phyloP scores from a whole-genome alignment of 495 filamentous ascomycete genomes.

The Viridothelium virens region DNA sequence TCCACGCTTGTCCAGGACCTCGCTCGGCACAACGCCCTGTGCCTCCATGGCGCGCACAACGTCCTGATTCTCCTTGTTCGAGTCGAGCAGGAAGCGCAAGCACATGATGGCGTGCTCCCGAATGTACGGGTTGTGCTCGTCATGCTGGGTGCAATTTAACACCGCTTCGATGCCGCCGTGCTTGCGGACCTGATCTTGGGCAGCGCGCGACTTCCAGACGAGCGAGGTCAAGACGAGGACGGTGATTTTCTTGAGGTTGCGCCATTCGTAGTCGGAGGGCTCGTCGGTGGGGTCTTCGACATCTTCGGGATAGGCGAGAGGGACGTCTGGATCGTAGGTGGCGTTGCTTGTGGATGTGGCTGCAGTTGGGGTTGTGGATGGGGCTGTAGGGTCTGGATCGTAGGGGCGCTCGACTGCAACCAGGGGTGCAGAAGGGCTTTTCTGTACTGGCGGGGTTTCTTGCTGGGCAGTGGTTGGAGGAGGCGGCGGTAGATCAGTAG shows the following conservation, averaged over 20 bases:
- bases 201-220: slow-evolving; percentile 67
- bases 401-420: slow-evolving; percentile 35
- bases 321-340: slow-evolving; percentile 27
- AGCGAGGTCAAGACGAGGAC: slow-evolving; percentile 79
- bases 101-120: slow-evolving; percentile 87
- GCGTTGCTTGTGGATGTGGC: neutral
- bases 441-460: slow-evolving; percentile 25
- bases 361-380: slow-evolving; percentile 15
- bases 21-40: slow-evolving; percentile 26
- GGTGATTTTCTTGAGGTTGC: slow-evolving; percentile 84
- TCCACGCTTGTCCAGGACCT: slow-evolving; percentile 35
- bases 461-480: slow-evolving; percentile 12
- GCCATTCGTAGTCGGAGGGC: slow-evolving; percentile 84
- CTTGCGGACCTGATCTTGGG: slow-evolving; percentile 76
- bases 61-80: slow-evolving; percentile 68
- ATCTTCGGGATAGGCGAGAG: slow-evolving; percentile 37
- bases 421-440: slow-evolving; percentile 15
- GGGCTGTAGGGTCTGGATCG: slow-evolving; percentile 21
- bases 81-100: slow-evolving; percentile 80
- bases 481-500: slow-evolving; percentile 12
- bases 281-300: slow-evolving; percentile 56
- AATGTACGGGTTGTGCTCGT: slow-evolving; percentile 83
- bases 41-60: slow-evolving; percentile 56
- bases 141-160: slow-evolving; percentile 77
- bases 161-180: slow-evolving; percentile 76